Percentiles rank a stretch among this genome's conserved stretches.
Conservation (phyloP, 805 yeast genomes). For the Maudiozyma barnettii region DNA sequence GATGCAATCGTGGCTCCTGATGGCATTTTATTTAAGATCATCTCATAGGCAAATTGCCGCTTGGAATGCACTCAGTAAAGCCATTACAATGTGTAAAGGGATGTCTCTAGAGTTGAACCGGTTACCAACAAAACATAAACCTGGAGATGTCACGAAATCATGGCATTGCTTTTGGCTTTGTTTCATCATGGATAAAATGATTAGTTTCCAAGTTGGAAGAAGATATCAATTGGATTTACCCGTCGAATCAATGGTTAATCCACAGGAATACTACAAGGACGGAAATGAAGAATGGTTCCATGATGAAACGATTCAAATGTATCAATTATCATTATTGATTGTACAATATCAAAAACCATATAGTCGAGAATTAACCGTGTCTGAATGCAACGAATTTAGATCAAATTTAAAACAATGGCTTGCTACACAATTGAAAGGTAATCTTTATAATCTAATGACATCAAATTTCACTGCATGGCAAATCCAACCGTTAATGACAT, state of each 20-base stretch:
- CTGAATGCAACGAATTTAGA: conserved; percentile 10
- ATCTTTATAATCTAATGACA: neutral
- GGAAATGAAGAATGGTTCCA: conserved; percentile 15
- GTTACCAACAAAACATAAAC: conserved; percentile 18
- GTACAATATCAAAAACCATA: conserved; percentile 13
- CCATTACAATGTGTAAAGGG: conserved; percentile 35
- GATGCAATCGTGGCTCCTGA: conserved; percentile 42
- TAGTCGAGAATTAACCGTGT: conserved; percentile 13
- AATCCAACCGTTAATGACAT: conserved; percentile 16
- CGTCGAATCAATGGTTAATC: conserved; percentile 13
- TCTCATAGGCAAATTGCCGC: conserved; percentile 38
- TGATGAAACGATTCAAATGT: conserved; percentile 14
- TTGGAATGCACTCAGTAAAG: conserved; percentile 35
- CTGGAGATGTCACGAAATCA: conserved; percentile 37
- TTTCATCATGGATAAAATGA: conserved; percentile 43
- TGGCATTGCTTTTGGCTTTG: conserved; percentile 47
- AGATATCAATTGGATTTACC: conserved; percentile 27
- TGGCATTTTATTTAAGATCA: conserved; percentile 36
- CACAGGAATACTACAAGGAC: conserved; percentile 6
- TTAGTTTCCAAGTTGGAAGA: conserved; percentile 46
- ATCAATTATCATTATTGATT: conserved; percentile 13
- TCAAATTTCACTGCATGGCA: conserved; percentile 1
- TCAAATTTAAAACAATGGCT: conserved; percentile 13
- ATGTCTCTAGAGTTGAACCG: conserved; percentile 34
- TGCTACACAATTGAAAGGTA: neutral